Evolutionary conservation across 345 rosid genomes (phyloP).

Genomic region (Linum tenue): DNA sequence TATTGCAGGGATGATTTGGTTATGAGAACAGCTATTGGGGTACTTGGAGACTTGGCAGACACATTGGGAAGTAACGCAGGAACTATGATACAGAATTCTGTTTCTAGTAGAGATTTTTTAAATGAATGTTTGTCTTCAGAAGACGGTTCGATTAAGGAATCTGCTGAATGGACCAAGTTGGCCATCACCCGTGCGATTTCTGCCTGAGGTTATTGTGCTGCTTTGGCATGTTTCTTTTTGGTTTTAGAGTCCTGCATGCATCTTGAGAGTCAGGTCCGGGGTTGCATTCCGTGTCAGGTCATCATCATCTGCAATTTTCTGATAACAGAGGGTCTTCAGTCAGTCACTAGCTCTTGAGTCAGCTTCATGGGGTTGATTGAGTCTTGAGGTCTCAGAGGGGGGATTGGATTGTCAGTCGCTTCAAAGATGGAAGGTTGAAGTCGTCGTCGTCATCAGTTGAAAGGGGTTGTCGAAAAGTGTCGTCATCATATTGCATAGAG

Average conservation of each 20-base stretch:
- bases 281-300: conserved; percentile 4
- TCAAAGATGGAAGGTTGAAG: not conserved
- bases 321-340: conserved; percentile 6
- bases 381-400: not conserved
- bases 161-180: conserved; percentile 6
- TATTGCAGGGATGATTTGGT: conserved; percentile 9
- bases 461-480: not conserved
- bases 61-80: conserved; percentile 5
- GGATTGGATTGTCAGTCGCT: not conserved
- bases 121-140: conserved; percentile 5
- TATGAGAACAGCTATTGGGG: conserved; percentile 5
- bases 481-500: not conserved
- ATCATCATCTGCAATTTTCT: not conserved
- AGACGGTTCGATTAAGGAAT: conserved; percentile 3
- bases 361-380: not conserved
- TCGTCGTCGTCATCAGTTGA: not conserved
- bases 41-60: conserved; percentile 7
- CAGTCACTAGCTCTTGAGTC: conserved; percentile 2
- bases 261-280: conserved; percentile 1
- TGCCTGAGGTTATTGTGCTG: not conserved
- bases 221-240: not conserved
- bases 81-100: conserved; percentile 4
- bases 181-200: conserved; percentile 10
- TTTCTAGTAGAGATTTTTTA: not conserved
- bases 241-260: not conserved